These are phyloP conservation scores for Picea glauca DNA, from an alignment of 75 land plant genomes.

Conservation along the genomic window DNA sequence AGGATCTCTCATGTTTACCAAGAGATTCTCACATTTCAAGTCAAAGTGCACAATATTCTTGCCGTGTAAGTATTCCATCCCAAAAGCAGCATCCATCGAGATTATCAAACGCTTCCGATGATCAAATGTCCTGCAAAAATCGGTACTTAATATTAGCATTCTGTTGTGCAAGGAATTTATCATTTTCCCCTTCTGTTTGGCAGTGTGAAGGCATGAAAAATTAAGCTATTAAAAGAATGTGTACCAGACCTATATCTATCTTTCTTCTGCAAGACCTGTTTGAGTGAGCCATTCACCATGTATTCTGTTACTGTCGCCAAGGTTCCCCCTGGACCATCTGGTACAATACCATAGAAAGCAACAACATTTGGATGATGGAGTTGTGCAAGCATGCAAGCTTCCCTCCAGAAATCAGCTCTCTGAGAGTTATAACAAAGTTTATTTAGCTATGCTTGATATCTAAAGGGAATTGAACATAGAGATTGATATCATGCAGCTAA, in stretches of 20 bases:
- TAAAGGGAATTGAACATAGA: neutral
- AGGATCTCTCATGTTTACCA: constrained; percentile 77
- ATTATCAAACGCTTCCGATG: constrained; percentile 64
- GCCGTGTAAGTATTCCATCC: constrained; percentile 89
- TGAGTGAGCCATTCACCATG: constrained; percentile 98
- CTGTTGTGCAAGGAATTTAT: neutral
- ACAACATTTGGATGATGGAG: constrained; percentile 98
- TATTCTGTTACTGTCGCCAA: constrained; percentile 95
- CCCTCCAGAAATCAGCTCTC: constrained; percentile 94
- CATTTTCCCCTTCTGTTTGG: neutral
- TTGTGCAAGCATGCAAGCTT: constrained; percentile 79
- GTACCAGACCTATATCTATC: constrained; percentile 8
- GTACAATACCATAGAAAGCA: constrained; percentile 96
- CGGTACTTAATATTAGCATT: neutral
- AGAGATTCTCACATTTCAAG: constrained; percentile 80
- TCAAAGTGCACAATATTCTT: constrained; percentile 90
- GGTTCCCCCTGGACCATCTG: constrained; percentile 94
- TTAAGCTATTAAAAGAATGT: neutral
- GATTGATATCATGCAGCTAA: neutral
- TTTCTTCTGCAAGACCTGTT: constrained; percentile 52
- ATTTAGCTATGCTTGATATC: neutral
- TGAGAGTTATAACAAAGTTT: constrained; percentile 12
- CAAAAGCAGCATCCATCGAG: constrained; percentile 92
- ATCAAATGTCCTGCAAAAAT: constrained; percentile 56
- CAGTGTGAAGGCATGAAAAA: neutral